Base-by-base conservation (phyloP, 257 asterid genomes). In the Leptodermis oblonga region DNA sequence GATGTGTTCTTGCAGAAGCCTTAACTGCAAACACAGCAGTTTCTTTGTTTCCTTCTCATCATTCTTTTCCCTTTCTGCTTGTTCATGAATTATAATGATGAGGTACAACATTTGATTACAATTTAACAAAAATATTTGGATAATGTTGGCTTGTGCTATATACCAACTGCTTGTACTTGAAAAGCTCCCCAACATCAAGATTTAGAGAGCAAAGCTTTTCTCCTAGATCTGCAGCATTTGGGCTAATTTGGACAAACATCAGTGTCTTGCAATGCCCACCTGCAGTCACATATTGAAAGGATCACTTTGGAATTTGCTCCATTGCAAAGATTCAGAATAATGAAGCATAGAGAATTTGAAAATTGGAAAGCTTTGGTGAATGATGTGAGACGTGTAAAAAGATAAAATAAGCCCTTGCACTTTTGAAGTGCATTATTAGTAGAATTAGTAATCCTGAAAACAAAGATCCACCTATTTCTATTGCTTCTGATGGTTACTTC, bases 181-280 rank as follows among this genome's bases (percentile, higher is more conserved):
- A 68, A 62, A 88, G 82, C 78, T 92, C 98, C 5, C 87, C 68
- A 26, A 77, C 80, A 68, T 92, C 97, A 8, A 92, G 88, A 77
- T 88, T 92, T 76, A 92, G 80, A 15, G 98, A 92, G 79, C 98
- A 92, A 42, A 90, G 73, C 31, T 96, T 90, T 85, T 92, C 98
- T 53, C 98, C 96, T 33, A 89, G 77, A 73, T 94, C 97, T 61
- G 86, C 77, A 2, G 54, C 46, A 72, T 72, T 85, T 30, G 97
- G 97, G 79, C 97, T 94, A 68, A 88, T 85, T 71, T 88, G 96
- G 30, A 88, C 93, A 75, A 88, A 88, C 96, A 88, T 88, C 77
- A 86, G 52, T 14, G 97, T 87, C 78, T 93, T 93, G 79, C 99
- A 91, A 78, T 91, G 97, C 41, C 97, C 99, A 4, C 99, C 97